phyloP scores from a whole-genome alignment of 257 asterid genomes.

The Solanum ahanhuiri region DNA sequence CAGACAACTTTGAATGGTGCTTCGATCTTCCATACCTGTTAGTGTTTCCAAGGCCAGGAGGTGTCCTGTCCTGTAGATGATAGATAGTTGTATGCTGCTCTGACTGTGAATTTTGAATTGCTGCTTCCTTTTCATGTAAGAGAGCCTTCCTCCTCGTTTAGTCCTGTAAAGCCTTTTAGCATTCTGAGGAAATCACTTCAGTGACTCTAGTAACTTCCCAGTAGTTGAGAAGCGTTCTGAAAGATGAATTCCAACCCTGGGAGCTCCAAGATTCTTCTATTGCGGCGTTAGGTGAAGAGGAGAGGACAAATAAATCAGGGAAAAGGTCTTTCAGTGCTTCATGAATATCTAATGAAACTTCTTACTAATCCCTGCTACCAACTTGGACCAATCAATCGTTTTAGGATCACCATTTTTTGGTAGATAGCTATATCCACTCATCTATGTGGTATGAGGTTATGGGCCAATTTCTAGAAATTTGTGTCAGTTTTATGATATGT shows the following conservation, averaged over 20 bases:
- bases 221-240: background rate
- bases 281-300: background rate
- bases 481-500: background rate
- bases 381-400: background rate
- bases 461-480: background rate
- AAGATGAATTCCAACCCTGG: background rate
- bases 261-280: background rate
- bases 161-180: background rate
- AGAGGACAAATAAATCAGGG: background rate
- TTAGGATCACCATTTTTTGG: background rate
- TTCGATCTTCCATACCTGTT: background rate
- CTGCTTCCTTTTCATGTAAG: background rate
- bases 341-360: background rate
- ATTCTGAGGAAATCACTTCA: background rate
- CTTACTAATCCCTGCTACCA: background rate
- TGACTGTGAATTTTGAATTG: background rate
- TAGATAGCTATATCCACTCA: background rate
- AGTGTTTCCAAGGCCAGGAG: background rate
- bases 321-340: background rate
- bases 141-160: background rate
- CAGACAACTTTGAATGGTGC: background rate
- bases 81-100: background rate
- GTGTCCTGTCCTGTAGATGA: background rate
- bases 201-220: background rate
- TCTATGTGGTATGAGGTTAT: background rate